Percentiles rank a stretch among this genome's conserved stretches.
These are phyloP conservation scores for Primulina huaijiensis DNA, from an alignment of 257 asterid species.

Conservation along the genomic window DNA sequence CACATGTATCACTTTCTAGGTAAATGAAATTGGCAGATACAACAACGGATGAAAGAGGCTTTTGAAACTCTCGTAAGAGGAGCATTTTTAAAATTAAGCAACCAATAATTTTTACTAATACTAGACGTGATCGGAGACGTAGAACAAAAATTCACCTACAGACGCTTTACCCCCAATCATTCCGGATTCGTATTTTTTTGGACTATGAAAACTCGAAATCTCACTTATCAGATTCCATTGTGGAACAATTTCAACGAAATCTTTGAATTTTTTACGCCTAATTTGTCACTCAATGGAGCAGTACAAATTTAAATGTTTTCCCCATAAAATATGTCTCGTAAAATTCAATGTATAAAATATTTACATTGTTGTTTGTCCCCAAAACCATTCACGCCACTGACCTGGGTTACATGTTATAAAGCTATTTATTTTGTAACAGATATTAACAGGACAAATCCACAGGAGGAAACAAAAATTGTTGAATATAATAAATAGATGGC, in stretches of 20 bases:
- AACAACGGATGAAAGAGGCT: neutral
- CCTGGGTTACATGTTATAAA: neutral
- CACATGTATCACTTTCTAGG: too few relatives aligned
- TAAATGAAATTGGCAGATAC: neutral
- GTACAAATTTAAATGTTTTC: neutral
- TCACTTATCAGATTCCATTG: too few relatives aligned
- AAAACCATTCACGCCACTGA: neutral
- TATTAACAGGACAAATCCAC: neutral
- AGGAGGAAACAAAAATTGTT: constrained; percentile 3
- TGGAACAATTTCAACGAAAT: too few relatives aligned
- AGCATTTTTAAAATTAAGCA: neutral
- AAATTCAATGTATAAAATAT: neutral
- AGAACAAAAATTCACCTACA: too few relatives aligned
- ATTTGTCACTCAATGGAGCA: neutral
- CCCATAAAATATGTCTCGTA: constrained; percentile 6
- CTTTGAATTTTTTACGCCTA: too few relatives aligned
- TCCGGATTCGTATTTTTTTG: too few relatives aligned
- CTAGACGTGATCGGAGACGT: too few relatives aligned
- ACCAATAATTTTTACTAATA: neutral
- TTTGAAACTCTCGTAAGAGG: neutral
- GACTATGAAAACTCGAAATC: too few relatives aligned
- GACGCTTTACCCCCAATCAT: too few relatives aligned
- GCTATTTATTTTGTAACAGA: constrained; percentile 5
- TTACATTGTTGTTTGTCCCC: neutral
- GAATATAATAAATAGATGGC: neutral